Evolutionary conservation across 2,329 filamentous ascomycete genomes (phyloP).

Genomic region (Thielaviopsis euricoi): DNA sequence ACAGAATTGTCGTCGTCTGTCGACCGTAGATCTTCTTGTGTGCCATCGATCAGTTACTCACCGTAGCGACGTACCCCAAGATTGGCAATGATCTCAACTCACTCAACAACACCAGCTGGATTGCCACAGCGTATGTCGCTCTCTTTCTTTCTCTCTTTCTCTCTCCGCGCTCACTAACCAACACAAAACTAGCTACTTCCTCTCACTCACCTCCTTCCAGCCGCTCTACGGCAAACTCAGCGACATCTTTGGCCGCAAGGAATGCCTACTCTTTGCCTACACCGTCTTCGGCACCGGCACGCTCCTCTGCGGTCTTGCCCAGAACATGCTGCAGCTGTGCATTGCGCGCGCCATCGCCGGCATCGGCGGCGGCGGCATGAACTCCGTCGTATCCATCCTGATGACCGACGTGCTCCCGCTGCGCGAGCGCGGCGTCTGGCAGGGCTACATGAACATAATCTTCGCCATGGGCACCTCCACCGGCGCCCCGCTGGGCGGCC

Average conservation of each 20-base stretch:
- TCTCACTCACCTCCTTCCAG: conserved; percentile 55
- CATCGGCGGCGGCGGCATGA: conserved; percentile 59
- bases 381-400: conserved; percentile 50
- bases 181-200: conserved; percentile 37
- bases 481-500: conserved; percentile 50
- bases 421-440: conserved; percentile 49
- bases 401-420: conserved; percentile 54
- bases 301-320: conserved; percentile 44
- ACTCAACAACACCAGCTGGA: conserved; percentile 60
- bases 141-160: too few relatives aligned
- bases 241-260: conserved; percentile 55
- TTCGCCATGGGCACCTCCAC: conserved; percentile 52
- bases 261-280: conserved; percentile 48
- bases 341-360: conserved; percentile 48
- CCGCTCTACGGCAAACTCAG: conserved; percentile 45
- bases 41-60: conserved; percentile 61
- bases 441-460: conserved; percentile 43
- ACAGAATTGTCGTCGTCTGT: too few relatives aligned
- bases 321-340: conserved; percentile 53
- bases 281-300: conserved; percentile 48
- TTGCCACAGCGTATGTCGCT: conserved; percentile 33
- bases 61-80: conserved; percentile 59
- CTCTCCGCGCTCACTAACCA: background rate
- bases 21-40: conserved; percentile 37
- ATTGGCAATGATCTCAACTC: conserved; percentile 63